Evolutionary conservation across 2,329 filamentous ascomycete genomes (phyloP), one percentile per base, ranked within the genome.

Genomic region (Paraphaeosphaeria sporulosa): DNA sequence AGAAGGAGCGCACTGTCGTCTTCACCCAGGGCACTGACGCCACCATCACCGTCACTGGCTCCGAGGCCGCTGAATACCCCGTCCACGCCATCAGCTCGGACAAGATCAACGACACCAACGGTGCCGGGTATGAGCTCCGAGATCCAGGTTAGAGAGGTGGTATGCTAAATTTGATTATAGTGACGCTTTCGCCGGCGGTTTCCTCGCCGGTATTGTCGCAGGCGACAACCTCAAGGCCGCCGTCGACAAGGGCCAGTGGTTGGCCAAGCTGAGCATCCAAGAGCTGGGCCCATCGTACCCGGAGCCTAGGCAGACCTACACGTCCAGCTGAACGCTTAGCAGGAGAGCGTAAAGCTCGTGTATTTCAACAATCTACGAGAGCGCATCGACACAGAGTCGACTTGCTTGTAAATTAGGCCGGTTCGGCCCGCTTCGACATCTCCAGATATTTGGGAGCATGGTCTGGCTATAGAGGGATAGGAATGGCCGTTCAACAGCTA

Each of bases 161-260:
- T 32, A 47, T 36, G 47, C 61, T 71, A 42, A n/a, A 70, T 48
- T 21, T 23, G 12, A 7, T 46, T 55, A 81, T 32, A 86, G 93
- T 78, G 95, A 99, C 78, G 94, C 95, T 55, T 99, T 99, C 75
- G 94, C 95, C 60, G 95, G 93, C 76, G 95, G 95, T 65, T 93
- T 99, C 82, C 85, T 92, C 58, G 95, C 95, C 55, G 95, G 94
- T 76, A 84, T 98, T 65, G 89, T 97, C 64, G 85, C 94, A 80
- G 93, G 91, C 79, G 92, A 95, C 84, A 78, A 87, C 57, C 85
- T 99, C 53, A 89, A 91, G 71, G 87, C 89, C 68, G 86, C 86
- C 74, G 86, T 99, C 70, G 91, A 97, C 79, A 92, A 95, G 86
- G 95, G 95, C 66, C 94, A 97, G 82, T 99, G 95, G 95, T 87